These are phyloP conservation scores for Emmonsiellopsis sp. DNA, from an alignment of 2,329 filamentous ascomycete species.

Conservation along the genomic window DNA sequence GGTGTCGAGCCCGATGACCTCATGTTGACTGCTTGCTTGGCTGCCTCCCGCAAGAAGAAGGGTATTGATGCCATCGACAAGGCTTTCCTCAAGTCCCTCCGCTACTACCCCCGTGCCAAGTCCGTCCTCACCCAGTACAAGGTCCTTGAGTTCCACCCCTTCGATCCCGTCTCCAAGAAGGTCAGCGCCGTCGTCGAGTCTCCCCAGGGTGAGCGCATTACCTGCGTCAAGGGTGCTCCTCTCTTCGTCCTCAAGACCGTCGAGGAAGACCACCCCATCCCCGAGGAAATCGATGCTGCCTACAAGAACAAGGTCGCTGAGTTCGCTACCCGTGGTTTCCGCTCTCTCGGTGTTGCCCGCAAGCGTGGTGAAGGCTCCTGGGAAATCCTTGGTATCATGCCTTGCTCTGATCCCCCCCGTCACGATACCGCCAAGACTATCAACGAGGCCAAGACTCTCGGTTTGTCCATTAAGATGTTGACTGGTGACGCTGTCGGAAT, in stretches of 20 bases:
- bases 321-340: constrained; percentile 87
- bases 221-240: constrained; percentile 85
- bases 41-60: constrained; percentile 89
- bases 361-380: constrained; percentile 73
- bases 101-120: constrained; percentile 76
- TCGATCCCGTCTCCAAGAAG: constrained; percentile 91
- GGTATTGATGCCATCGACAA: constrained; percentile 93
- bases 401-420: constrained; percentile 83
- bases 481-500: constrained; percentile 92
- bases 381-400: constrained; percentile 94
- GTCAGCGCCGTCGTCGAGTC: constrained; percentile 77
- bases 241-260: constrained; percentile 81
- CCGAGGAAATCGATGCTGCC: constrained; percentile 65
- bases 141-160: constrained; percentile 75
- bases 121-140: constrained; percentile 71
- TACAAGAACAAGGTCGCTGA: constrained; percentile 92
- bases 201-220: constrained; percentile 72
- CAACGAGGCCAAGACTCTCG: constrained; percentile 78
- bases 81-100: constrained; percentile 80
- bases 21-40: constrained; percentile 85
- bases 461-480: constrained; percentile 91
- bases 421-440: constrained; percentile 86
- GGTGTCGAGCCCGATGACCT: constrained; percentile 80
- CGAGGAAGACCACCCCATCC: constrained; percentile 72
- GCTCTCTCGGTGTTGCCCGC: constrained; percentile 85